These are phyloP conservation scores for Petunia secreta DNA, from an alignment of 257 asterid genomes.

Conservation along the genomic window DNA sequence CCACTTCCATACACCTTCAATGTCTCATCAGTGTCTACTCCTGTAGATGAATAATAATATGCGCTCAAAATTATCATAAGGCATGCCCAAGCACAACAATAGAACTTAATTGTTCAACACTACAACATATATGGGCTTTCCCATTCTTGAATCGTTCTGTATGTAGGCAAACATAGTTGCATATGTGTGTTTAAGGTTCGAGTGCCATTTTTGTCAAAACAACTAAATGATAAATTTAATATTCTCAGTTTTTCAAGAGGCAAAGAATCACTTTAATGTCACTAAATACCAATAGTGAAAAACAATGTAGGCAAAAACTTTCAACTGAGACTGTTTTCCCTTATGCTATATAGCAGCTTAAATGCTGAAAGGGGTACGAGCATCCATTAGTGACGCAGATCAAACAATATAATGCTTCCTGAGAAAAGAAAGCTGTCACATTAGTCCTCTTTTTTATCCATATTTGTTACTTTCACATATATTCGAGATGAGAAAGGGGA, in stretches of 20 bases:
- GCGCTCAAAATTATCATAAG: neutral
- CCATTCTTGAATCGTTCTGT: neutral
- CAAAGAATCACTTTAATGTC: neutral
- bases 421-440: neutral
- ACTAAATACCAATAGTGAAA: neutral
- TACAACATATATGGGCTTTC: neutral
- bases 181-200: neutral
- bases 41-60: constrained; percentile 43
- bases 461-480: neutral
- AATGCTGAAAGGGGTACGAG: neutral
- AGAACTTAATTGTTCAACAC: neutral
- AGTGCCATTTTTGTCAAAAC: neutral
- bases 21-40: constrained; percentile 79
- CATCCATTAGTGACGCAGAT: neutral
- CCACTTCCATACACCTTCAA: constrained; percentile 76
- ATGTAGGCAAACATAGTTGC: neutral
- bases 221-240: neutral
- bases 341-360: constrained; percentile 3
- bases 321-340: neutral
- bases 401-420: neutral
- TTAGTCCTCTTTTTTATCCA: neutral
- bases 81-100: constrained; percentile 12
- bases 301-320: neutral
- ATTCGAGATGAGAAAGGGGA: neutral
- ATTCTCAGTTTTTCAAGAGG: neutral